Conservation (phyloP, 768 basidiomycete species). For the Leccinum fibrillosum region DNA sequence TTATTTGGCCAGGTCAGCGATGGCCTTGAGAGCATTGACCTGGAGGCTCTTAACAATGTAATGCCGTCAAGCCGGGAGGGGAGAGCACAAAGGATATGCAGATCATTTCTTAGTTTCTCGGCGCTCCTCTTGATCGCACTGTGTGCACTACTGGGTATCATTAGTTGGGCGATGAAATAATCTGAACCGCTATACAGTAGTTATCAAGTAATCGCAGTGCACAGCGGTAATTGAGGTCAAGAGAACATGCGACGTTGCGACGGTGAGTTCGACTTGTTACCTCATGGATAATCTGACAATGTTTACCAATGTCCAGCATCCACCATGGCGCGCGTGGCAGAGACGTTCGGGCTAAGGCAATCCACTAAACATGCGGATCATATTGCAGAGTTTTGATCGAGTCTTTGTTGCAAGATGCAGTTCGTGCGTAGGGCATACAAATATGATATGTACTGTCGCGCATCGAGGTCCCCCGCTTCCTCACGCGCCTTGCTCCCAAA, state of each 20-base stretch:
- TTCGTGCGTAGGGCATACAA: conserved; percentile 17
- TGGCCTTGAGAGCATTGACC: conserved; percentile 12
- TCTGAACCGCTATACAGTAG: neutral
- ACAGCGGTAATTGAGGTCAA: neutral
- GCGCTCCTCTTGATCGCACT: conserved; percentile 21
- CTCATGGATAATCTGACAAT: neutral
- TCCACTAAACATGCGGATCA: neutral
- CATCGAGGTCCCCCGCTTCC: conserved; percentile 4
- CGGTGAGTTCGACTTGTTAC: neutral
- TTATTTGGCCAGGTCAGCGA: conserved; percentile 2
- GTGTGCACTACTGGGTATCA: conserved; percentile 19
- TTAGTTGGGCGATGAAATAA: conserved; percentile 21
- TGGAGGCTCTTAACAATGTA: conserved; percentile 16
- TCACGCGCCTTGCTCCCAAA: neutral
- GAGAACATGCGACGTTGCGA: neutral
- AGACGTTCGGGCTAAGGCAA: neutral
- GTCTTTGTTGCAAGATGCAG: conserved; percentile 20
- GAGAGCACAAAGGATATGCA: conserved; percentile 14
- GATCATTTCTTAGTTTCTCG: conserved; percentile 14
- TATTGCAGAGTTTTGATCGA: conserved; percentile 1
- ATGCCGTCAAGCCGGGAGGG: conserved; percentile 5
- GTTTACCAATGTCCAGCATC: neutral
- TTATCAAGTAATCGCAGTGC: neutral
- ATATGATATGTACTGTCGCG: conserved; percentile 9
- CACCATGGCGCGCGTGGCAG: neutral